Base-by-base conservation (phyloP, 2,329 filamentous ascomycete genomes). In the Stemphylium vesicarium region DNA sequence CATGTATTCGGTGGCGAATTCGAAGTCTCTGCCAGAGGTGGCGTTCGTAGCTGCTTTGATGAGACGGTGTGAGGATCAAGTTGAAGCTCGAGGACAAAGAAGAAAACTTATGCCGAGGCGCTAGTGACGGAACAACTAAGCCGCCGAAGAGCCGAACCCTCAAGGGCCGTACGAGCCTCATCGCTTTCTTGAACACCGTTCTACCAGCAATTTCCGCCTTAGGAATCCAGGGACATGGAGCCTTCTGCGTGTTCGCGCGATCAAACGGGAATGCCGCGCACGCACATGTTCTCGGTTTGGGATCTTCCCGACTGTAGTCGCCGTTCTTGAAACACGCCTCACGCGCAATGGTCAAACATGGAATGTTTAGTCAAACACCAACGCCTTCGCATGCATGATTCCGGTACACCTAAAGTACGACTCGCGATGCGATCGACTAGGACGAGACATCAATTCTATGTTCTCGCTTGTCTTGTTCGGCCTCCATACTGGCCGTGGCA, bases 311-410 rank as follows among this genome's bases (percentile, higher is more conserved):
- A 20, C 47, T 39, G n/a, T 50, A 35, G 12, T 35, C 29, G 29
- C 12, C 35, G n/a, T 24, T 22, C 36, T 29, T 50, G 65, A 70
- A 70, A 71, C 66, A 37, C 56, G 33, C 39, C 41, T 55, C 42
- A 41, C 48, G 42, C 33, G 38, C 49, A 15, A 48, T 56, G 52
- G 48, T 63, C 62, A 71, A 70, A 71, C 68, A 57, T 54, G 47
- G 36, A 18, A 35, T 50, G 50, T 55, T 52, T 60, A 51, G 43
- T 38, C 46, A 60, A 55, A 51, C 54, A 43, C 52, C 18, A 42
- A 24, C 32, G 31, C 37, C 51, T 29, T 42, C 22, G n/a, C 37
- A 20, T 16, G 11, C 18, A 33, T 12, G 4, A 24, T 32, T 22
- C 35, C 15, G 42, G 31, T 16, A 37, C 42, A 33, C 24, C 13